Conservation (phyloP, 78 protist species). For the Trichosphaerium sp. region DNA sequence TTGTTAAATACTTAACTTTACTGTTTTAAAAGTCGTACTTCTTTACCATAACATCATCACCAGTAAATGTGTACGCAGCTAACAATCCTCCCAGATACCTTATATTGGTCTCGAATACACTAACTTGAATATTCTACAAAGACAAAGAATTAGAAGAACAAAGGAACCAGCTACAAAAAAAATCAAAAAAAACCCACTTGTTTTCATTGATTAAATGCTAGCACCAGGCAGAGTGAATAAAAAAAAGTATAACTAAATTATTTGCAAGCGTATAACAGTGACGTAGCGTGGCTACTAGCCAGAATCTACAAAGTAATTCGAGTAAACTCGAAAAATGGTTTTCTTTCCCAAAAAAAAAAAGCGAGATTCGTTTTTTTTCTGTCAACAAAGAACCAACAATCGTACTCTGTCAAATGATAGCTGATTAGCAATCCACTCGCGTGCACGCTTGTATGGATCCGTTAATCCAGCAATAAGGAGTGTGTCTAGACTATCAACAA, state of each 20-base stretch:
- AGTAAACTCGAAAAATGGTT: too few species aligned
- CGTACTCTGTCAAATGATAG: background rate
- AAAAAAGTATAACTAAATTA: too few species aligned
- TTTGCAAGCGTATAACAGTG: too few species aligned
- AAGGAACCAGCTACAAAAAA: background rate
- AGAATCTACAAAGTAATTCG: too few species aligned
- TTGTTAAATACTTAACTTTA: too few species aligned
- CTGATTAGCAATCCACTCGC: background rate
- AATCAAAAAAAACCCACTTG: background rate
- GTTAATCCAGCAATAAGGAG: slow-evolving; percentile 36
- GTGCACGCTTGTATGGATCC: slow-evolving; percentile 23
- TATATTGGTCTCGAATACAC: slow-evolving; percentile 63
- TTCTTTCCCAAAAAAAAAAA: too few species aligned
- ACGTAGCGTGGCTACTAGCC: too few species aligned
- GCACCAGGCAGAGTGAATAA: too few species aligned
- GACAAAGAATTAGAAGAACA: background rate
- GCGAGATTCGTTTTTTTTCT: too few species aligned
- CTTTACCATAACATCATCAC: slow-evolving; percentile 2
- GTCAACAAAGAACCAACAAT: too few species aligned
- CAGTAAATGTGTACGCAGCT: slow-evolving; percentile 33
- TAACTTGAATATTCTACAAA: background rate
- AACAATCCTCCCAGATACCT: slow-evolving; percentile 70
- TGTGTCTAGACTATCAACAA: slow-evolving; percentile 63
- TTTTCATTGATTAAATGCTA: too few species aligned
- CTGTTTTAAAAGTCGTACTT: too few species aligned